These are phyloP conservation scores for Lachancea cidri DNA, from an alignment of 805 yeast species.

Conservation along the genomic window DNA sequence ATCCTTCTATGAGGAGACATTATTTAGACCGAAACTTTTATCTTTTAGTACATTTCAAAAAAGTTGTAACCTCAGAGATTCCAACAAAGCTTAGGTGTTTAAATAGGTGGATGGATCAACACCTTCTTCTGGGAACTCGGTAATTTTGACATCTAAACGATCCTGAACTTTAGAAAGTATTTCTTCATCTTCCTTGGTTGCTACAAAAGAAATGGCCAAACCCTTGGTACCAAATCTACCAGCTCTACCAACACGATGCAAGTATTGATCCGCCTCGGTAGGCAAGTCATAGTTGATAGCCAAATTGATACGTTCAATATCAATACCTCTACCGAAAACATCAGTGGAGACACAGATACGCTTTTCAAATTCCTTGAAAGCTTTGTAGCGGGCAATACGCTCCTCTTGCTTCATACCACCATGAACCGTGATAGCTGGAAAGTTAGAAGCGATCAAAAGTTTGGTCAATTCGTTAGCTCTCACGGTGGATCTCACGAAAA, in stretches of 20 bases:
- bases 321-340: constrained; percentile 99
- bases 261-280: constrained; percentile 92
- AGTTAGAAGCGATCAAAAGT: constrained; percentile 83
- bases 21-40: constrained; percentile 7
- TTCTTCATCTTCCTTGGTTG: constrained; percentile 82
- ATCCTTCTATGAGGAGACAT: constrained; percentile 5
- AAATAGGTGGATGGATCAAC: constrained; percentile 96
- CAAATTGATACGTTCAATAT: constrained; percentile 95
- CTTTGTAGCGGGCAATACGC: constrained; percentile 93
- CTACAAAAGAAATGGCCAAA: constrained; percentile 86
- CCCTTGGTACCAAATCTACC: constrained; percentile 99
- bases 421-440: constrained; percentile 97
- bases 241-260: constrained; percentile 99
- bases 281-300: constrained; percentile 98
- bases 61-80: constrained; percentile 4
- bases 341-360: constrained; percentile 98
- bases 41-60: constrained; percentile 1
- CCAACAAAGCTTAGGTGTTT: constrained; percentile 59
- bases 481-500: constrained; percentile 84
- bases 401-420: constrained; percentile 95
- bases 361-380: constrained; percentile 95
- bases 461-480: constrained; percentile 91
- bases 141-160: constrained; percentile 92
- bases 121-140: constrained; percentile 96
- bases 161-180: constrained; percentile 90